Evolutionary conservation across 352 stramenopile genomes (phyloP), one percentile per base, ranked within the genome.

Genomic region (Phytopythium chamaehyphon): DNA sequence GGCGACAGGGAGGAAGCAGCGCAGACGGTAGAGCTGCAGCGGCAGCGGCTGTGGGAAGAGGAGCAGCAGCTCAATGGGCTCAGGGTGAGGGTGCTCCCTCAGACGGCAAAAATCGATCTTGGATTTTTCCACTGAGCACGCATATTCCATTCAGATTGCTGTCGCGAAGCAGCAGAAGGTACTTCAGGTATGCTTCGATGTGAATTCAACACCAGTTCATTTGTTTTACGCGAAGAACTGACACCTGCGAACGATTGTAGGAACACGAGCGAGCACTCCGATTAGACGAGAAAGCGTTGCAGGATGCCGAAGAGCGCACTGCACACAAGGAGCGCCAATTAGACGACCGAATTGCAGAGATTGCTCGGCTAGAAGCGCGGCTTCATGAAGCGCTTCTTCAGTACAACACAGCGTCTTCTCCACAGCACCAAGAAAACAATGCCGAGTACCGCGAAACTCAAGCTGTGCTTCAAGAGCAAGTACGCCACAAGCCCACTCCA

Each of bases 331-430:
- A 77, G 33, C 55, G 16, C 4, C 49, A 51, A n/a, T 50, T 82
- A 10, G 68, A 80, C 26, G 16, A 23, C 6, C 65, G 65, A 4
- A 78, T 80, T 26, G 39, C 67, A 18, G 60, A 80, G 23, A 73
- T 84, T 33, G 64, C 63, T 33, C 51, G 55, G 1, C 57, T 84
- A 8, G 73, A 84, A 53, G 28, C 57, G 6, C 68, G 73, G n/a
- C 44, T 80, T 4, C 68, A 80, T n/a, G 59, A 82, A 1, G 70
- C 67, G 5, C 57, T 82, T 24, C 47, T 59, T 14, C 48, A 59
- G 44, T 47, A 62, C 43, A 38, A 52, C 5, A 19, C 28, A 8
- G 33, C 52, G 11, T 8, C 22, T 6, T 8, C 22, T 6, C 19
- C 33, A 39, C 16, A 55, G 6, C 37, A 40, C 14, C n/a, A 48